Base-by-base conservation (phyloP, 768 basidiomycete genomes). In the Phanerochaete carnosa region DNA sequence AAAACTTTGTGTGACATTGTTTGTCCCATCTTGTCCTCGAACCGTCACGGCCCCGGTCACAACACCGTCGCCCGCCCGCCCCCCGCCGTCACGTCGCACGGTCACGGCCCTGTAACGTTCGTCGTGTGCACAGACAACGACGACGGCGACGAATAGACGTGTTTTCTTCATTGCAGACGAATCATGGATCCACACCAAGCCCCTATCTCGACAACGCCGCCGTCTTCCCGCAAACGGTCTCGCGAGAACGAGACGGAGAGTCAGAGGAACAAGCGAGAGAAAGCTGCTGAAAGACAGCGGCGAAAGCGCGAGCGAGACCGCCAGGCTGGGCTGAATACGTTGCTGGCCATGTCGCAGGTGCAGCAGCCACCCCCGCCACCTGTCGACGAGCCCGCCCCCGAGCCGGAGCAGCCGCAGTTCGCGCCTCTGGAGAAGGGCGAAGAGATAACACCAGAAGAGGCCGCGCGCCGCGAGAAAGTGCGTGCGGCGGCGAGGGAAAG, bases 271-370 rank as follows among this genome's bases (percentile, higher is more conserved):
- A 93, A 93, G 72, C 83, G 92, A 66, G 89, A 91, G 80, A 92
- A 93, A 72, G 92, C 92, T 1, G 89, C 92, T 45, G 92, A 93
- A 72, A 80, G 92, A 62, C 92, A 94, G 72, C 83, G 92, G 50
- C 73, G 90, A 63, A 94, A 94, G 72, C 86, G 92, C 53, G 92
- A 92, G 75, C 83, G 89, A 68, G 81, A 81, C 73, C 75, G 81
- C 50, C 76, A 78, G 68, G 77, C 75, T 32, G 68, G 60, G 5
- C 57, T 73, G 33, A 67, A 66, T 51, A 65, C 65, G 60, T 66
- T 65, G 50, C 69, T 66, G 58, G 63, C 65, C 51, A 65, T 59
- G 49, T 62, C 65, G 8, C 69, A 70, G 59, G 63, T 64, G 9
- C 74, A 75, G 28, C 58, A 58, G 3, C 35, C 67, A 60, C 45